These are phyloP conservation scores for Alternaria gansuensis DNA, from an alignment of 2,329 filamentous ascomycete species.

Conservation along the genomic window DNA sequence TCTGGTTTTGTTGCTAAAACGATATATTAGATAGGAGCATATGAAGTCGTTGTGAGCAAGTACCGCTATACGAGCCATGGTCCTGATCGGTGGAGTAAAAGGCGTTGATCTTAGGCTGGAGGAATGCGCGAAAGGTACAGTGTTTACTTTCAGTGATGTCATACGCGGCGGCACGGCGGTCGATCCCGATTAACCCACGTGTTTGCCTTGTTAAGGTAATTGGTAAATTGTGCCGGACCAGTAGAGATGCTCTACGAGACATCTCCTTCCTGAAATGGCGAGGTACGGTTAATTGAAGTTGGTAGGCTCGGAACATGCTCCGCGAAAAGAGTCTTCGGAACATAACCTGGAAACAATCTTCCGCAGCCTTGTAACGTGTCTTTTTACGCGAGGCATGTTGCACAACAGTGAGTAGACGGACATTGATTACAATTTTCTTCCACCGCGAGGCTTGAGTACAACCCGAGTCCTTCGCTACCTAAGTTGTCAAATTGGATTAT, in stretches of 20 bases:
- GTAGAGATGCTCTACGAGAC: not conserved
- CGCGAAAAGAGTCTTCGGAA: not conserved
- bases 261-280: not conserved
- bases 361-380: not conserved
- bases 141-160: constrained; percentile 17
- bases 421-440: not conserved
- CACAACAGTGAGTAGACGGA: not conserved
- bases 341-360: not conserved
- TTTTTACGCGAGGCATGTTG: not conserved
- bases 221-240: constrained; percentile 7
- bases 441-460: not conserved
- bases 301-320: constrained; percentile 7
- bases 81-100: constrained; percentile 6
- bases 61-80: constrained; percentile 22
- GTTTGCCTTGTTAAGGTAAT: constrained; percentile 7
- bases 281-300: not conserved
- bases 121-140: constrained; percentile 5
- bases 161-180: constrained; percentile 9
- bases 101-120: not conserved
- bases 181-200: constrained; percentile 11
- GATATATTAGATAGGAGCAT: constrained; percentile 7
- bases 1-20: constrained; percentile 29
- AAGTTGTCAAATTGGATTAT: too few relatives aligned
- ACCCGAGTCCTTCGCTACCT: too few relatives aligned
- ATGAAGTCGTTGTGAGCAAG: not conserved